These are phyloP conservation scores for Sequoia sempervirens DNA, from an alignment of 75 land plant species.

Conservation along the genomic window DNA sequence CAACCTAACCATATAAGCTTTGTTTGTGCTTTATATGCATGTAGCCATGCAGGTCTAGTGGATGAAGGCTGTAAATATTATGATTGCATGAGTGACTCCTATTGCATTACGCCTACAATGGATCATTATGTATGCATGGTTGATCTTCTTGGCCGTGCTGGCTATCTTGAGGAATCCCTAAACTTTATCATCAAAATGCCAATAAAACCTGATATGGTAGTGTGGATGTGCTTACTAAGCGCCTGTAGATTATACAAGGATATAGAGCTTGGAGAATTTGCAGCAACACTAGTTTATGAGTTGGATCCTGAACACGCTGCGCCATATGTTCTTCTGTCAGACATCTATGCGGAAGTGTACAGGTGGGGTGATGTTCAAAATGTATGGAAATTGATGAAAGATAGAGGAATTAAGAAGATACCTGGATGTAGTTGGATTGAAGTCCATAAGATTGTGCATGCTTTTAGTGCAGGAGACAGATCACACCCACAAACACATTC, in stretches of 20 bases:
- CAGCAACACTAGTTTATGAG: slow-evolving; percentile 15
- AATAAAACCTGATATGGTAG: background rate
- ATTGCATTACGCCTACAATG: slow-evolving; percentile 7
- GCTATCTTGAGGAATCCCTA: slow-evolving; percentile 17
- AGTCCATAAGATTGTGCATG: slow-evolving; percentile 20
- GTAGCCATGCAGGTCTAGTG: slow-evolving; percentile 4
- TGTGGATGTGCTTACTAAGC: slow-evolving; percentile 19
- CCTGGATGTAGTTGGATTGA: slow-evolving; percentile 22
- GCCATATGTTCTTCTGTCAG: slow-evolving; percentile 22
- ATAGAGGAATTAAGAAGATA: background rate
- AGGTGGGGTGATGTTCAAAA: slow-evolving; percentile 14
- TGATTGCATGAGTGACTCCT: slow-evolving; percentile 3
- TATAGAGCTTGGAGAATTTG: slow-evolving; percentile 16
- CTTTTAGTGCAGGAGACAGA: slow-evolving; percentile 15
- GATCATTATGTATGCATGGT: slow-evolving; percentile 23
- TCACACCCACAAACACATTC: slow-evolving; percentile 18
- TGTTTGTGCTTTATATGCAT: slow-evolving; percentile 1
- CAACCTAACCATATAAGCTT: background rate
- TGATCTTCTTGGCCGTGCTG: slow-evolving; percentile 21
- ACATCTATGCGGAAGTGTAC: slow-evolving; percentile 19
- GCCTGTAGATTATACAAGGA: slow-evolving; percentile 18
- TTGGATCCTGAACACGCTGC: slow-evolving; percentile 13
- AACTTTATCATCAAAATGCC: slow-evolving; percentile 14
- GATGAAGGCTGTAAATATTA: background rate
- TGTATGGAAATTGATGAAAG: slow-evolving; percentile 14